Conservation (phyloP, 176 grass and related monocot species). For the Chrysopogon serrulatus region DNA sequence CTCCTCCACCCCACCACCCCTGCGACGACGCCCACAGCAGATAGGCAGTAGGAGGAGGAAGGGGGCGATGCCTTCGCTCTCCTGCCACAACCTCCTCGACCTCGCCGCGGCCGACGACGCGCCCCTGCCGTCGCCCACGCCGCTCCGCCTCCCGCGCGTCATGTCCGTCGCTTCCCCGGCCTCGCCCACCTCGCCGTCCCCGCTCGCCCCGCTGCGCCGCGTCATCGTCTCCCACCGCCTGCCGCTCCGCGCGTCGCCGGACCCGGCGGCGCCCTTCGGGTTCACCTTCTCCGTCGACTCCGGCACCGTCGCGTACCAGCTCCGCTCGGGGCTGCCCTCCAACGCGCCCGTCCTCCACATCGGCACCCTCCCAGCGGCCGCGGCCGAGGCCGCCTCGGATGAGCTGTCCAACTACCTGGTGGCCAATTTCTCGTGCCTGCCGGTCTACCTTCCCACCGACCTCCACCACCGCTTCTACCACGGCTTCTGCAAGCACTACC, state of each 20-base stretch:
- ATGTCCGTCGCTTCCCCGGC: constrained; percentile 50
- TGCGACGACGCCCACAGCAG: constrained; percentile 25
- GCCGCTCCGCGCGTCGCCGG: constrained; percentile 36
- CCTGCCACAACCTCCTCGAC: constrained; percentile 78
- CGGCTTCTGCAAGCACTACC: constrained; percentile 97
- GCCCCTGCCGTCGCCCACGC: constrained; percentile 35
- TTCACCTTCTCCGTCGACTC: constrained; percentile 48
- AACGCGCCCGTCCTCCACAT: constrained; percentile 57
- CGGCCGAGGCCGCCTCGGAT: constrained; percentile 35
- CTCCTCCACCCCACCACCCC: no score
- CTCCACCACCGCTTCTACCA: constrained; percentile 87
- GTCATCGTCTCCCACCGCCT: constrained; percentile 78
- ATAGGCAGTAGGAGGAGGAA: neutral
- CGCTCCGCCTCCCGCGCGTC: constrained; percentile 65
- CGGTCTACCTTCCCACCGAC: constrained; percentile 64
- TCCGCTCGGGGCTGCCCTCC: constrained; percentile 56
- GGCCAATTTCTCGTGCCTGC: constrained; percentile 60
- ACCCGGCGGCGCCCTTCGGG: constrained; percentile 48
- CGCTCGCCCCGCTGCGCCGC: constrained; percentile 16
- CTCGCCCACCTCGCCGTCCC: constrained; percentile 4
- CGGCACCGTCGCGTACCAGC: constrained; percentile 60
- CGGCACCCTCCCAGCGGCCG: constrained; percentile 51
- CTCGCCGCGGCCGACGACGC: constrained; percentile 51
- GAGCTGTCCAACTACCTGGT: constrained; percentile 60
- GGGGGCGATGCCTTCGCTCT: constrained; percentile 64